phyloP scores from a whole-genome alignment of 179 eudicot species.

The Silene coronaria region DNA sequence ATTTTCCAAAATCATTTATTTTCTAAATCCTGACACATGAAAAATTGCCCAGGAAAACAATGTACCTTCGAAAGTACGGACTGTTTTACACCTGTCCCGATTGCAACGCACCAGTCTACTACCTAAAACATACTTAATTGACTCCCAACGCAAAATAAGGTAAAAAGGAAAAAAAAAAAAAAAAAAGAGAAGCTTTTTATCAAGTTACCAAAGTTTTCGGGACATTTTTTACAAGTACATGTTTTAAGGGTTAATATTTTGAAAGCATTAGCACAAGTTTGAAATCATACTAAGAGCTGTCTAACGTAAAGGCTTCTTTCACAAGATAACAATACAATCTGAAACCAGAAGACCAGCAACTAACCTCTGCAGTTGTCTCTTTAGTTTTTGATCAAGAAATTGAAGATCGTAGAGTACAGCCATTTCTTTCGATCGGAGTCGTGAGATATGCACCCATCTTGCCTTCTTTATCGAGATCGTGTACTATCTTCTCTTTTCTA shows the following conservation, averaged over 20 bases:
- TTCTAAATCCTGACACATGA: neutral
- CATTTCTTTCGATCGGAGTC: slow-evolving; percentile 3
- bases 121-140: neutral
- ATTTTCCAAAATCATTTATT: slow-evolving; percentile 11
- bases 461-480: neutral
- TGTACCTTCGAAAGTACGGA: slow-evolving; percentile 13
- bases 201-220: neutral
- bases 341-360: slow-evolving; percentile 7
- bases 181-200: neutral
- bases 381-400: neutral
- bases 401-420: neutral
- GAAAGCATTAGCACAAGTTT: neutral
- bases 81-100: neutral
- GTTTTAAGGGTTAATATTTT: neutral
- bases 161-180: neutral
- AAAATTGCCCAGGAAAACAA: neutral
- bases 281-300: neutral
- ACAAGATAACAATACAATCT: neutral
- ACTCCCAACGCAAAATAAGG: neutral
- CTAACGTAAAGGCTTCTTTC: neutral
- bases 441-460: neutral
- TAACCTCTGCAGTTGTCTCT: slow-evolving; percentile 6
- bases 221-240: neutral
- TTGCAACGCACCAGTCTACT: neutral
- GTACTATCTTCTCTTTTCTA: slow-evolving; percentile 20